Conservation (phyloP, 2,329 filamentous ascomycete species). For the Xylariaceae sp. region DNA sequence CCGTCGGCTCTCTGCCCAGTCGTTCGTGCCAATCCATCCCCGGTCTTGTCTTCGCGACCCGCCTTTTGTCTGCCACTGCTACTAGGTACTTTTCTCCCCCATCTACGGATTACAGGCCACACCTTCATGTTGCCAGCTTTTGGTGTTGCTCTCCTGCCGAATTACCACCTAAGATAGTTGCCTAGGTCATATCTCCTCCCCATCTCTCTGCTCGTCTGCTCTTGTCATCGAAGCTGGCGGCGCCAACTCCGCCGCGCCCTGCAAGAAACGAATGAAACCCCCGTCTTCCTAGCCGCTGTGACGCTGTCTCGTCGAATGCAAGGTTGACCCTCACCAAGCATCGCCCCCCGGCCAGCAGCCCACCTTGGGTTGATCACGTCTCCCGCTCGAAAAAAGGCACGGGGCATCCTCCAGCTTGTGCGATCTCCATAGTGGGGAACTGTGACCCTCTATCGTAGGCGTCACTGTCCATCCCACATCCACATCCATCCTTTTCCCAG, state of each 20-base stretch:
- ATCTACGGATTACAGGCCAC: not conserved
- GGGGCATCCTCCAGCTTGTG: slow-evolving; percentile 39
- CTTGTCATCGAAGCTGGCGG: slow-evolving; percentile 22
- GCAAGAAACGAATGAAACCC: slow-evolving; percentile 40
- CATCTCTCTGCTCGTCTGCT: slow-evolving; percentile 8
- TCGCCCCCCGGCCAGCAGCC: slow-evolving; percentile 8
- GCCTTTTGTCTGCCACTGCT: slow-evolving; percentile 7
- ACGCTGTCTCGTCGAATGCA: slow-evolving; percentile 35
- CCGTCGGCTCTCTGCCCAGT: too few species aligned
- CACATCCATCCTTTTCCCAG: slow-evolving; percentile 13
- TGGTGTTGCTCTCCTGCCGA: not conserved
- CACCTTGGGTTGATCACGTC: slow-evolving; percentile 33
- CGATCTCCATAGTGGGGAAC: slow-evolving; percentile 39
- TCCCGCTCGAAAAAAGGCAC: slow-evolving; percentile 28
- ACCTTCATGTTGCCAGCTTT: too few species aligned
- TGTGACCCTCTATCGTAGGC: slow-evolving; percentile 34
- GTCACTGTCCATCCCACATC: slow-evolving; percentile 35
- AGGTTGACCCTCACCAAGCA: slow-evolving; percentile 37
- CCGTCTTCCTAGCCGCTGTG: slow-evolving; percentile 37
- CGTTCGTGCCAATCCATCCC: too few species aligned
- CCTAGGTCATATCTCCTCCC: slow-evolving; percentile 1
- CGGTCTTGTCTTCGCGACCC: slow-evolving; percentile 5
- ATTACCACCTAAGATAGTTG: slow-evolving; percentile 18
- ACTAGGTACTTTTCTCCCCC: slow-evolving; percentile 1
- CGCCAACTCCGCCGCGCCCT: slow-evolving; percentile 25